Evolutionary conservation across 441 rosid species (phyloP), one percentile per base, ranked within the genome.

Genomic region (Brassica hybrid): DNA sequence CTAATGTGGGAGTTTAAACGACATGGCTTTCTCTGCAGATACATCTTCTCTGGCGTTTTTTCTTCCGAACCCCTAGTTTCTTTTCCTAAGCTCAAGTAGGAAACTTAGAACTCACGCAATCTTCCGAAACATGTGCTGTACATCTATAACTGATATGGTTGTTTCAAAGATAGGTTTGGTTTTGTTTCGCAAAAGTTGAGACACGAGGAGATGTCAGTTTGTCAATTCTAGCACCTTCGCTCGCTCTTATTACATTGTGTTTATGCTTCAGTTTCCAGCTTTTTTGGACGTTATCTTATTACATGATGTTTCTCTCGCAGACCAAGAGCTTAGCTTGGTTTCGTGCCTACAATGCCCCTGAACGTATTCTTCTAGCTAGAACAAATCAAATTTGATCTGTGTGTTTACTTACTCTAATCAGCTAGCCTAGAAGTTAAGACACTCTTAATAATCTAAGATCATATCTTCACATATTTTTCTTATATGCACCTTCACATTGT

Each of bases 311-410:
- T 52, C 64, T 34, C 16, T 64, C 54, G 11, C 45, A 17, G 62
- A 63, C 11, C 32, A 73, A 5, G 70, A 74, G 32, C 43, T 56
- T 65, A 54, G 57, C 56, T 65, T 38, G 45, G 45, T 38, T 38
- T 34, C 41, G 41, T 34, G 41, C 41, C 41, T 34, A 34, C 41
- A 34, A 34, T 7, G 41, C 41, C 41, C 41, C 41, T 34, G 41
- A 34, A 34, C 10, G 41, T 34, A 34, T 34, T 34, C 41, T 34
- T 7, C 34, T 30, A 30, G 34, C 41, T 34, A 34, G 10, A 34
- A 34, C 10, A 7, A 34, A 34, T 34, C 9, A 34, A 34, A 34
- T 34, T 34, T 34, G 41, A 34, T 7, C 41, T 34, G 41, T 34
- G 9, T 7, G 41, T 34, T 34, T 7, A 73, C 17, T 32, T 64